Base-by-base conservation (phyloP, 176 grass and related monocot species). In the Triticum turgidum region DNA sequence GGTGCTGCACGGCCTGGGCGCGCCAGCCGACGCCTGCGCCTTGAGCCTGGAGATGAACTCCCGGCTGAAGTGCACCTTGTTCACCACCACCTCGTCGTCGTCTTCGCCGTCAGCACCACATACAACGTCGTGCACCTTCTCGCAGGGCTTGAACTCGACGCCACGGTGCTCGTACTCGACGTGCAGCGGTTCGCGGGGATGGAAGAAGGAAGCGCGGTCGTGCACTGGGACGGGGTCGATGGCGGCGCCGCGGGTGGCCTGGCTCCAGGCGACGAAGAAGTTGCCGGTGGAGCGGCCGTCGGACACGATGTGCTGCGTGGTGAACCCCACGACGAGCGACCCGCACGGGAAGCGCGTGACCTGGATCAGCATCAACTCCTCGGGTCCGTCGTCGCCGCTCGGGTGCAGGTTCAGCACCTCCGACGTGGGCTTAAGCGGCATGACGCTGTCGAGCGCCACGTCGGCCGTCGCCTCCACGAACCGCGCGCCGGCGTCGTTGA, bases 121-220 rank as follows among this genome's bases (percentile, higher is more conserved):
- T 7, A 59, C 56, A 59, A 32, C 14, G n/a, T 12, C 3, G 10
- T 7, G n/a, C 1, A 2, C 30, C 83, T 69, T 58, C 30, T 67
- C 14, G 61, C 7, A 35, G 11, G 84, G 21, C 45, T 54, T 86
- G 74, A 86, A 86, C 74, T 86, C 84, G 3, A 86, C 84, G 84
- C 84, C 75, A 14, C 84, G 84, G 84, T 86, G 84, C 63, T 79
- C 74, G 84, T 69, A 79, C 84, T 86, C 45, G 30, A 86, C 14
- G 1, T 7, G 32, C 9, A 64, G 84, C 14, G 74, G 47, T 9
- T 67, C 74, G 5, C 64, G 84, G 7, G 63, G 84, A 0, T 8
- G 8, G 74, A 86, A 86, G 84, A 86, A 78, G n/a, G 74, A 35
- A 3, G n/a, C 21, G 21, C 84, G 84, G n/a, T 79, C 84, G 32